Evolutionary conservation across 106 monocot species (phyloP).

Genomic region (Hemerocallis citrina): DNA sequence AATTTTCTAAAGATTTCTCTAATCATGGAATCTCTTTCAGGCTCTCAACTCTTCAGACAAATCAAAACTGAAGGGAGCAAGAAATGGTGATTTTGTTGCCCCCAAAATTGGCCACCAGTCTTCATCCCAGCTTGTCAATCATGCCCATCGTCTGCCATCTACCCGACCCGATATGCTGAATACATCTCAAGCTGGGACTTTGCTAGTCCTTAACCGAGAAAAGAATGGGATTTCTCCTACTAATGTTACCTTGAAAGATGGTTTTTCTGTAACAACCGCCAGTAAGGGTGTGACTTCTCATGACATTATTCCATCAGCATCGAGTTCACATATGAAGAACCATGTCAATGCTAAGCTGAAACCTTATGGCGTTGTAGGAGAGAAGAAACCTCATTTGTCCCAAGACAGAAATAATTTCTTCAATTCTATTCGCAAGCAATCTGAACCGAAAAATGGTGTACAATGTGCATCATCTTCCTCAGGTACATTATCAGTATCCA

Average conservation of each 20-base stretch:
- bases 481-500: background rate
- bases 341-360: conserved; percentile 12
- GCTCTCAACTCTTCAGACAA: conserved; percentile 34
- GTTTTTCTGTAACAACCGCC: conserved; percentile 3
- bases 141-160: no score
- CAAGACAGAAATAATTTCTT: conserved; percentile 58
- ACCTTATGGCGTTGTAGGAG: conserved; percentile 16
- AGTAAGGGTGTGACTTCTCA: conserved; percentile 16
- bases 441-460: conserved; percentile 4
- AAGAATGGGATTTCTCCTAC: conserved; percentile 32
- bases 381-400: conserved; percentile 23
- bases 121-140: no score
- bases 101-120: conserved; percentile 23
- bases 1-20: no score
- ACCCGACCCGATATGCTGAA: no score
- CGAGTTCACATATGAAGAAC: conserved; percentile 11
- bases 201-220: conserved; percentile 65
- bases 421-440: conserved; percentile 45
- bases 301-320: conserved; percentile 7
- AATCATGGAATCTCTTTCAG: conserved; percentile 8
- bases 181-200: no score
- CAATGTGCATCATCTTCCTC: background rate
- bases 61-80: conserved; percentile 30
- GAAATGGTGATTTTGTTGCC: conserved; percentile 11
- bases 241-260: conserved; percentile 29